These are phyloP conservation scores for Geotrichum citri-aurantii DNA, from an alignment of 1,139 yeast species.

Conservation along the genomic window DNA sequence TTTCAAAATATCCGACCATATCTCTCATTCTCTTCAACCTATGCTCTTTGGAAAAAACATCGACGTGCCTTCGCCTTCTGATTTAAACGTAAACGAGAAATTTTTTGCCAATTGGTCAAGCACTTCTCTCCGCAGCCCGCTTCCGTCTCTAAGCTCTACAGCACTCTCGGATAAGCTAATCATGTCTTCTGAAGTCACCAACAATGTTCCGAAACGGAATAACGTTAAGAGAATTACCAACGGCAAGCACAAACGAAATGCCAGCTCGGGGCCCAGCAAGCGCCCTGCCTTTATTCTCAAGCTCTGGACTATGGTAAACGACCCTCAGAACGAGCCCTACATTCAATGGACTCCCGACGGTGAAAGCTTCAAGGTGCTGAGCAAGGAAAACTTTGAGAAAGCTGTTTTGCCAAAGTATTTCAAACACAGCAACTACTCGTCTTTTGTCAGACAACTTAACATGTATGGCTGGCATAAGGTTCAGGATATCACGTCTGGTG, in stretches of 20 bases:
- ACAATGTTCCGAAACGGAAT: conserved; percentile 1
- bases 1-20: neutral
- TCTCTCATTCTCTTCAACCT: neutral
- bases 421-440: conserved; percentile 90
- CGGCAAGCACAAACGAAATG: conserved; percentile 27
- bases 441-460: conserved; percentile 90
- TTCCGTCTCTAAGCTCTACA: neutral
- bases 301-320: conserved; percentile 94
- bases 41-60: neutral
- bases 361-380: conserved; percentile 72
- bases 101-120: conserved; percentile 11
- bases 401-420: conserved; percentile 77
- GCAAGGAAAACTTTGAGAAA: conserved; percentile 83
- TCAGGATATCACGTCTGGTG: conserved; percentile 67
- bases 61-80: neutral
- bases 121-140: conserved; percentile 7
- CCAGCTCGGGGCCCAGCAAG: conserved; percentile 36
- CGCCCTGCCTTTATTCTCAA: conserved; percentile 89
- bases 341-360: conserved; percentile 89
- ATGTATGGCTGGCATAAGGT: conserved; percentile 99
- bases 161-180: neutral
- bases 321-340: conserved; percentile 56
- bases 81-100: neutral
- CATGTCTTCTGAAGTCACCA: conserved; percentile 13
- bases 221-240: conserved; percentile 20